phyloP scores from a whole-genome alignment of 2,329 filamentous ascomycete genomes.

The Pestalotiopsis sp. region DNA sequence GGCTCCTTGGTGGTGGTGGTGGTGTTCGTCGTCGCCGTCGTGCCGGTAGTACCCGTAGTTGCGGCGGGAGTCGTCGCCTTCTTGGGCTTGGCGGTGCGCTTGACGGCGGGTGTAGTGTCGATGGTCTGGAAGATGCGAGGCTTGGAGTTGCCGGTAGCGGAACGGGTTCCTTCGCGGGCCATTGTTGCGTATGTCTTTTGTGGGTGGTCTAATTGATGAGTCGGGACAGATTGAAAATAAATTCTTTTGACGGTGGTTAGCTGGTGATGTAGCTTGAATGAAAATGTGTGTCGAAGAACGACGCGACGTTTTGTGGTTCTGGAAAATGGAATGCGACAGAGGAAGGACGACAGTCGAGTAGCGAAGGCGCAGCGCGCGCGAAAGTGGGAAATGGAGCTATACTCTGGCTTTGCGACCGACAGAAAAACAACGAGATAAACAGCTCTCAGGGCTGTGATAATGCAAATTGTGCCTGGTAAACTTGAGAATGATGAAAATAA shows the following conservation, averaged over 20 bases:
- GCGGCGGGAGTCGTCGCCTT: conserved; percentile 19
- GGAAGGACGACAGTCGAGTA: background rate
- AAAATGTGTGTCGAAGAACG: conserved; percentile 9
- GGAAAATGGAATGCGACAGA: conserved; percentile 33
- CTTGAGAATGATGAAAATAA: conserved; percentile 1
- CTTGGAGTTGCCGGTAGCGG: conserved; percentile 53
- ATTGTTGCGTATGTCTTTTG: conserved; percentile 32
- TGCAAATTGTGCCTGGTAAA: background rate
- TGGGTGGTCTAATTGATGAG: background rate
- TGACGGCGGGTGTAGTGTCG: conserved; percentile 49
- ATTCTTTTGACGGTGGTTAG: conserved; percentile 21
- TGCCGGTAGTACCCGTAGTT: conserved; percentile 24
- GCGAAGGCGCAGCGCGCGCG: background rate
- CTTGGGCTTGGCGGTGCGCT: conserved; percentile 39
- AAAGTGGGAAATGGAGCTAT: background rate
- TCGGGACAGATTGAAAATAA: background rate
- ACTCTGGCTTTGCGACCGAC: background rate
- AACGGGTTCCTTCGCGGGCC: conserved; percentile 55
- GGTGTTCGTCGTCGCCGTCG: conserved; percentile 25
- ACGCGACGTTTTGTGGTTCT: conserved; percentile 26
- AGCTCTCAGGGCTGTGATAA: background rate
- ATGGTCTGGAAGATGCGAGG: conserved; percentile 53
- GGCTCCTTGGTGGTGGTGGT: conserved; percentile 20
- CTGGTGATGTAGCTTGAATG: conserved; percentile 18
- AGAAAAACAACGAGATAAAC: background rate